Evolutionary conservation across 768 basidiomycete genomes (phyloP), one percentile per base, ranked within the genome.

Genomic region (Pleurotus djamor): DNA sequence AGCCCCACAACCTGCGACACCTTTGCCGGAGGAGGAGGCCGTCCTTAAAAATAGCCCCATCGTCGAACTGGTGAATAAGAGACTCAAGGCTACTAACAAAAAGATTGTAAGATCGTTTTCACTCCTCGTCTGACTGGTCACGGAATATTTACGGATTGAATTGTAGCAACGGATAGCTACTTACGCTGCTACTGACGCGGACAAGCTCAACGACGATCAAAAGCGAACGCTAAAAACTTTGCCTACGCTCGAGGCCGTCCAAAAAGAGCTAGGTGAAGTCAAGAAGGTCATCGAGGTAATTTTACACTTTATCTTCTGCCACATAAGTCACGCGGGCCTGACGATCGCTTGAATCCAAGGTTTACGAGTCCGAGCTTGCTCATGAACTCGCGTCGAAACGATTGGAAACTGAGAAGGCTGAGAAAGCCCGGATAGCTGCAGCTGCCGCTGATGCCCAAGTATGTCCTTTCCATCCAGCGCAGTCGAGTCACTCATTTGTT

Each of bases 181-280:
- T 9, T 95, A 96, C 69, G 83, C 88, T 34, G 66, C 84, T 3
- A 87, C 82, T 16, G 85, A 86, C 32, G 71, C 80, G 3, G 85
- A 87, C 57, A 88, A 89, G 66, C 82, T 96, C 57, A 92, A 96
- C 63, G 91, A 94, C 44, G 95, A 96, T 72, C 94, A 97, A 74
- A 89, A 82, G 63, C 84, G 87, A 36, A 78, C 82, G 2, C 66
- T 95, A 55, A 89, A 84, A 63, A 86, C 83, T 14, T 83, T 96
- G 47, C 83, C 94, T 8, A 77, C 80, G 5, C 77, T 96, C 17
- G 93, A 96, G 67, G 90, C 87, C 8, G 78, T 87, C 43, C 82
- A 87, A 64, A 92, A 91, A 67, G 94, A 96, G 66, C 74, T 96
- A 12, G 86, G 83, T 28, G 94, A 95, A 59, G 83, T 94, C 47